Base-by-base conservation (phyloP, 169 alveolate species). In the Plasmodium chabaudi region DNA sequence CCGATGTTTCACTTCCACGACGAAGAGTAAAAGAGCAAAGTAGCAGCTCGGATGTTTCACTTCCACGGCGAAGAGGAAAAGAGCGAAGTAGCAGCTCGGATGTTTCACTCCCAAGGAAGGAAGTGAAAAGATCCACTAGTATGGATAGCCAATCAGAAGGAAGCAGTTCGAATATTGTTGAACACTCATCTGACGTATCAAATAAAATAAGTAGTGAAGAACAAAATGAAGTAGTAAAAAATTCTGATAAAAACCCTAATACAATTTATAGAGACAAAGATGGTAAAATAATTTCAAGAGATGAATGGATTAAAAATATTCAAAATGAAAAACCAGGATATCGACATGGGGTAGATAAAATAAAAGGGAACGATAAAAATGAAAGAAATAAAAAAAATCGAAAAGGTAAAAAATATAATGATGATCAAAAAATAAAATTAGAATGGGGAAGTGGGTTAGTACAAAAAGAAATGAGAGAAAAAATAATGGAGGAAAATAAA, bases 251-350 rank as follows among this genome's bases (percentile, higher is more conserved):
- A 82, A 27, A 12, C 19, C 12, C 13, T 10, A 19, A 10, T 12
- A 82, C 84, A n/a, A 42, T 82, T 21, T 82, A 82, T 25, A 82
- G 90, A 47, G 82, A 82, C 51, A 82, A 67, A 34, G 72, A 39
- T 9, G 90, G 90, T 46, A 82, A 82, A 82, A 82, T 82, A 19
- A 82, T 82, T 47, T 65, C 90, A 25, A 82, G 82, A 61, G 90
- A 82, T 13, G 72, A 82, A 65, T 82, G 90, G 90, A 56, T 82
- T 49, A 19, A 57, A 9, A 53, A 13, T 63, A 68, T 63, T 10
- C 64, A 63, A 23, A 23, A 27, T 1, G 77, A 77, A 27, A 77
- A 63, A 69, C 7, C 60, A 34, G 19, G 13, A 72, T 27, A 34
- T 25, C 17, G 17, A n/a, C 39, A 49, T 17, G 68, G 25, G 7